Conservation (phyloP, 2,329 filamentous ascomycete species). For the Hymenoscyphus fructigenus region DNA sequence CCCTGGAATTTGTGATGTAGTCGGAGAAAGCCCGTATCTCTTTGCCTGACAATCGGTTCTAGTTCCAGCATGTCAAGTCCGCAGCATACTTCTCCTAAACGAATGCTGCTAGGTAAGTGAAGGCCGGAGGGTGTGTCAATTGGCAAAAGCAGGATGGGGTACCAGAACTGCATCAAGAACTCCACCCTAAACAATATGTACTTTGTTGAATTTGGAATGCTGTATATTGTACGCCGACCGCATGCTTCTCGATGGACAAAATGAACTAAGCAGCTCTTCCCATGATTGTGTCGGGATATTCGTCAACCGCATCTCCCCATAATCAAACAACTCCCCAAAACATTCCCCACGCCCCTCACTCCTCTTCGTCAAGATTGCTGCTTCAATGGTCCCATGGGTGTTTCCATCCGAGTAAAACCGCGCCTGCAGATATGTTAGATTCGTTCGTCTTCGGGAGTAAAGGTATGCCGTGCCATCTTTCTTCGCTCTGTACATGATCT, state of each 20-base stretch:
- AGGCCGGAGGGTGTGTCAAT: background rate
- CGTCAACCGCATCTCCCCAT: background rate
- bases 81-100: no score
- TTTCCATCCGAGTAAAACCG: conserved; percentile 86
- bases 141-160: background rate
- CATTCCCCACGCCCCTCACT: no score
- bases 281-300: background rate
- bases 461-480: conserved; percentile 69
- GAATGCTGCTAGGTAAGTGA: background rate
- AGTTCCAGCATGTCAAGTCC: no score
- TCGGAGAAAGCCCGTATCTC: no score
- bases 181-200: background rate
- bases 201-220: background rate
- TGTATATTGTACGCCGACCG: background rate
- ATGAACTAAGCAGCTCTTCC: background rate
- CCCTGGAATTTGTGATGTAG: no score
- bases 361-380: background rate
- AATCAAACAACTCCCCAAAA: conserved; percentile 9
- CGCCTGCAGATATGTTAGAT: conserved; percentile 44
- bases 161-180: background rate
- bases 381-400: conserved; percentile 93
- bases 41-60: no score
- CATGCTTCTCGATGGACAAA: background rate
- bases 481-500: conserved; percentile 96
- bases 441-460: background rate